Conservation (phyloP, 148 eudicot genomes). For the Hydrangea macrophylla region DNA sequence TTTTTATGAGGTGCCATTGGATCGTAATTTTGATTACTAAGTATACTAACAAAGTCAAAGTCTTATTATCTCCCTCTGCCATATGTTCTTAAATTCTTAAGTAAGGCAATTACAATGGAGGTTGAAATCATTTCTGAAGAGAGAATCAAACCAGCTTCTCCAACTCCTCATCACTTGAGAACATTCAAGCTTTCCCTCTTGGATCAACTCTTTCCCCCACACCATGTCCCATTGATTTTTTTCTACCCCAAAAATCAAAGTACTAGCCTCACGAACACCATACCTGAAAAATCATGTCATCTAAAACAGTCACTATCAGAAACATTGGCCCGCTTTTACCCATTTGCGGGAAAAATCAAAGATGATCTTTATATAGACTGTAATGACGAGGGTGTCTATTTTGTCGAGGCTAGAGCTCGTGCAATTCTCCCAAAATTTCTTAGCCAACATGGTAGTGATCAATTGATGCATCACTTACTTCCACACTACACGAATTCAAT, state of each 20-base stretch:
- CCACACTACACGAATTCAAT: no score
- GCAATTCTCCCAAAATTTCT: conserved; percentile 8
- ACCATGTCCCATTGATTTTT: background rate
- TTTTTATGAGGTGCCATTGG: no score
- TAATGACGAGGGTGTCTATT: conserved; percentile 18
- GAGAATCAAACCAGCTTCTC: conserved; percentile 20
- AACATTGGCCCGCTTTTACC: conserved; percentile 12
- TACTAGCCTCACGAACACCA: background rate
- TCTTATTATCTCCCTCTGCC: no score
- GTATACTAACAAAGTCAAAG: no score
- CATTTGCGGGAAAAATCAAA: conserved; percentile 11
- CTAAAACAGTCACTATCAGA: conserved; percentile 15
- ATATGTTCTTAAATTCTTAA: no score
- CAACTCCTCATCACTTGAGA: conserved; percentile 20
- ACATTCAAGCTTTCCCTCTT: conserved; percentile 10
- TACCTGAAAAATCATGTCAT: background rate
- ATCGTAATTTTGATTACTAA: no score
- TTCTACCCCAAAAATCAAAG: conserved; percentile 1
- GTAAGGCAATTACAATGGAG: no score
- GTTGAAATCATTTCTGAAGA: conserved; percentile 10
- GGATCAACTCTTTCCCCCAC: background rate
- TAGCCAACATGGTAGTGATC: background rate
- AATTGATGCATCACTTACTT: conserved; percentile 2
- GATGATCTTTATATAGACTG: conserved; percentile 5
- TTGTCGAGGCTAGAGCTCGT: conserved; percentile 12